Evolutionary conservation across 768 basidiomycete species (phyloP).

Genomic region (Mycena maculata): DNA sequence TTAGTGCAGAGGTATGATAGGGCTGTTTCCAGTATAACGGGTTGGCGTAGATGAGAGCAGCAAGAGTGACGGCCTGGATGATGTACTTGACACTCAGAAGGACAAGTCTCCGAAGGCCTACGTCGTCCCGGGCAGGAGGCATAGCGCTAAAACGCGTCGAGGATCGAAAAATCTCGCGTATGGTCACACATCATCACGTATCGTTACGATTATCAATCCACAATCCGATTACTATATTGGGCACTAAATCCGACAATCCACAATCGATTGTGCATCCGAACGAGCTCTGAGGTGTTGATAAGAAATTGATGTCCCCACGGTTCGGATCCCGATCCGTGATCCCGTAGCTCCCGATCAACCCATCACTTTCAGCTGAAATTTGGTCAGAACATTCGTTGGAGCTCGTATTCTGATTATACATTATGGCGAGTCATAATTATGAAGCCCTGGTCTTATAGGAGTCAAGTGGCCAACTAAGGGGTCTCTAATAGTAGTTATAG

Average conservation of each 20-base stretch:
- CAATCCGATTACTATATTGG: not conserved
- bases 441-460: too few relatives aligned
- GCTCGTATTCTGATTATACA: too few relatives aligned
- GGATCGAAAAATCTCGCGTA: not conserved
- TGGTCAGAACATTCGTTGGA: too few relatives aligned
- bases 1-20: conserved; percentile 40
- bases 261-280: conserved; percentile 8
- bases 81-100: not conserved
- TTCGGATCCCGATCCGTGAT: too few relatives aligned
- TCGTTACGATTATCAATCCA: not conserved
- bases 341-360: too few relatives aligned
- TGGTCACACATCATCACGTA: not conserved
- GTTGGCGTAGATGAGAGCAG: conserved; percentile 14
- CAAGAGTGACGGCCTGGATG: not conserved
- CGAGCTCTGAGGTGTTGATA: not conserved
- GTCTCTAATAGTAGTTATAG: too few relatives aligned
- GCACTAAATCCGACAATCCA: not conserved
- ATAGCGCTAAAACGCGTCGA: not conserved
- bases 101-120: not conserved
- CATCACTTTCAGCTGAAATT: too few relatives aligned
- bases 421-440: too few relatives aligned
- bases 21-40: conserved; percentile 25
- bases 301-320: too few relatives aligned
- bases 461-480: too few relatives aligned
- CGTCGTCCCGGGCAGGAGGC: not conserved